Base-by-base conservation (phyloP, 2,329 filamentous ascomycete genomes). In the Phialophora chinensis region DNA sequence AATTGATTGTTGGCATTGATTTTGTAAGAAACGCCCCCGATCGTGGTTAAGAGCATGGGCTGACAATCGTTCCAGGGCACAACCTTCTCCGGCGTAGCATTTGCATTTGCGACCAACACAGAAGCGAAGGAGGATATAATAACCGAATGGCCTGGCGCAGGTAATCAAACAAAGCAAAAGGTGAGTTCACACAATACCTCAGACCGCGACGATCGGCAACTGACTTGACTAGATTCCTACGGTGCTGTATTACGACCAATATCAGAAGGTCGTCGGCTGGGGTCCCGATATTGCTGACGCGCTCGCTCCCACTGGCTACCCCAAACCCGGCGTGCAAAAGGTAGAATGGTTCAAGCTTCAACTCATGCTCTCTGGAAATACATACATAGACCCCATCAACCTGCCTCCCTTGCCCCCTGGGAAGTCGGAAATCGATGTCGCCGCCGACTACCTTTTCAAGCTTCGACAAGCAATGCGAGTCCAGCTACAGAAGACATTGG, bases 321-420 rank as follows among this genome's bases (percentile, higher is more conserved):
- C 95, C 73, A 98, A 98, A 84, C 92, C 92, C 38, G 94, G 94
- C 71, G 94, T 99, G 73, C 95, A 98, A 80, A 98, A 98, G 83
- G 94, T 98, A 27, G 95, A 98, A 82, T 99, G 95, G 95, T 98
- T 99, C 87, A 98, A 98, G 85, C 87, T 99, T 73, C 95, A 99
- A 82, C 88, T 99, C 65, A 98, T 98, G 95, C 86, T 97, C 69
- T 97, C 93, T 67, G 95, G 95, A 70, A 98, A 98, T 85, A 98
- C 95, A 53, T 98, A 98, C 80, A 98, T 98, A 77, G 95, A 98
- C 79, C 95, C 95, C 69, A 98, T 98, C 83, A 98, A 98, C 86
- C 88, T 99, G 72, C 95, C 95, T 56, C 95, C 95, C 71, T 91
- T 98, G 78, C 95, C 95, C 56, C 93, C 94, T 54, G 95, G 95